phyloP scores from a whole-genome alignment of 345 rosid species.

The Eucalyptus cloeziana region DNA sequence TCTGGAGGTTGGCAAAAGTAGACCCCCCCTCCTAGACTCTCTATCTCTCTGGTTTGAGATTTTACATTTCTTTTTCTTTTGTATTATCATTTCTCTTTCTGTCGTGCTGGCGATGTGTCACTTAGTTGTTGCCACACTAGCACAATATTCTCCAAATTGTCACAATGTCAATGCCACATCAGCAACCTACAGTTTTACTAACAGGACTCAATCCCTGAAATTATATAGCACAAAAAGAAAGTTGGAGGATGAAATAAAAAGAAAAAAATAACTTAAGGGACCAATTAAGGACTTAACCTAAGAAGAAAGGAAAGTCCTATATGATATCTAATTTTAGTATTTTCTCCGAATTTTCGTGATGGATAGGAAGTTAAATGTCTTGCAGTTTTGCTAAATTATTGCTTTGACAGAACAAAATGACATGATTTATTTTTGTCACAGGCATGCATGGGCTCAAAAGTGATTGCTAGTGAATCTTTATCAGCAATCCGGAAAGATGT shows the following conservation, averaged over 20 bases:
- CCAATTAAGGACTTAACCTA: background rate
- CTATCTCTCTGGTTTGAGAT: background rate
- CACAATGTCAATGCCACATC: background rate
- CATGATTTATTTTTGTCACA: conserved; percentile 10
- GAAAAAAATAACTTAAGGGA: background rate
- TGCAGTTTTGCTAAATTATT: background rate
- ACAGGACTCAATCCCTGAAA: background rate
- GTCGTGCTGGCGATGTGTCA: background rate
- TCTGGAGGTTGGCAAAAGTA: background rate
- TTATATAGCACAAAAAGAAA: background rate
- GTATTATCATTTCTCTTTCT: background rate
- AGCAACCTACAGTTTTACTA: background rate
- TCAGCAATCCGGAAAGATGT: conserved; percentile 98
- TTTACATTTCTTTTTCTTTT: background rate
- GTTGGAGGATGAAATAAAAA: background rate
- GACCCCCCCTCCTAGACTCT: background rate
- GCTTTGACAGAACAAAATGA: background rate
- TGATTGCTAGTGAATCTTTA: conserved; percentile 86
- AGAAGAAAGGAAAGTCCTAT: background rate
- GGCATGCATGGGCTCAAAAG: conserved; percentile 98
- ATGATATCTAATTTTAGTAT: background rate
- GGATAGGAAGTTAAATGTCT: background rate
- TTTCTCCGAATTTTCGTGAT: background rate
- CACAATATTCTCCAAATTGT: background rate
- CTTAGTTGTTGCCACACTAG: background rate